Conservation (phyloP, 164 flowering plant species). For the Platanus orientalis region DNA sequence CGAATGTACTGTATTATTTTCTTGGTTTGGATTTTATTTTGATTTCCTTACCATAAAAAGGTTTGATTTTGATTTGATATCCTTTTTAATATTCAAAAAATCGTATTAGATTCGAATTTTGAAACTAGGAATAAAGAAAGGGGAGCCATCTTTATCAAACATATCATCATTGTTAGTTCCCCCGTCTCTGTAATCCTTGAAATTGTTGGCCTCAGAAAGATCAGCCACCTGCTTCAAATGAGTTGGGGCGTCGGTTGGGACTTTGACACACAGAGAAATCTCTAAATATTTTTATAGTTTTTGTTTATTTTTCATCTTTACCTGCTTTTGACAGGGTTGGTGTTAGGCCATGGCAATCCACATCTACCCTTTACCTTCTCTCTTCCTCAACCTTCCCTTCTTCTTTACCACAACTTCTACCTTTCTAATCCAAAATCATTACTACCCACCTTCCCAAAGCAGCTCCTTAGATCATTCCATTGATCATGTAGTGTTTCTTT, state of each 20-base stretch:
- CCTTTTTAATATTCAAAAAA: no score
- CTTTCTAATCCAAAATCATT: constrained; percentile 3
- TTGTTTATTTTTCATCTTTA: constrained; percentile 2
- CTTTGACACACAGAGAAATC: no score
- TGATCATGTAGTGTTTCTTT: constrained; percentile 10
- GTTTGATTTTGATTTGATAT: no score
- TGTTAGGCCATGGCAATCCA: constrained; percentile 34
- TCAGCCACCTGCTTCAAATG: constrained; percentile 13
- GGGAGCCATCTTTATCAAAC: constrained; percentile 12
- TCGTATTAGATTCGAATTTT: not conserved
- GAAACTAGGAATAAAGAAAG: not conserved
- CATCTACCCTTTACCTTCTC: constrained; percentile 30
- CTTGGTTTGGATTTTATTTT: no score
- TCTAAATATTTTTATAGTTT: constrained; percentile 10
- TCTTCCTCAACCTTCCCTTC: constrained; percentile 27
- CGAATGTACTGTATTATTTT: no score
- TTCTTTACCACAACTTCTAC: constrained; percentile 15
- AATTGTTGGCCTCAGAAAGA: not conserved
- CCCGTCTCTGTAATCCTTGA: constrained; percentile 21
- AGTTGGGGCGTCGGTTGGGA: constrained; percentile 30
- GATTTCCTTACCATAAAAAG: no score
- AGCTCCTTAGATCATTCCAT: not conserved
- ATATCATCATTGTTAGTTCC: constrained; percentile 26
- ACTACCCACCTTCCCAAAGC: constrained; percentile 15
- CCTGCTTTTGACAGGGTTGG: constrained; percentile 16